Evolutionary conservation across 441 rosid species (phyloP).

Genomic region (Arabidopsis hybrid): DNA sequence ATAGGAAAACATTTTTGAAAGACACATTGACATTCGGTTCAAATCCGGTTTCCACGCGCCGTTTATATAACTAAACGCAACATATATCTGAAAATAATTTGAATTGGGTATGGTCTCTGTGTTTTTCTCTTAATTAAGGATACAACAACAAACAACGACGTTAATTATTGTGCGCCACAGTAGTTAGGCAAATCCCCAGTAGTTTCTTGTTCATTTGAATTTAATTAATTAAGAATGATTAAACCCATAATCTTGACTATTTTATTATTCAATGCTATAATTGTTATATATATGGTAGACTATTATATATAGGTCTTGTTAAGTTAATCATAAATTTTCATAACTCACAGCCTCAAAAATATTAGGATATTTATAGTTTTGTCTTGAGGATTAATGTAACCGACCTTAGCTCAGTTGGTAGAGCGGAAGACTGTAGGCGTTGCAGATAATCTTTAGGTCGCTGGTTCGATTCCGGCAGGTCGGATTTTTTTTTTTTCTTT

Average conservation of each 20-base stretch:
- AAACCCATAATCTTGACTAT: conserved; percentile 28
- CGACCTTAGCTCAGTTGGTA: conserved; percentile 98
- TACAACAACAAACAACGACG: conserved; percentile 7
- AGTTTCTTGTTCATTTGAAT: conserved; percentile 13
- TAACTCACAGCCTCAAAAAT: too few species aligned
- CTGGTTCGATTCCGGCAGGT: conserved; percentile 55
- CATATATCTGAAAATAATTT: background rate
- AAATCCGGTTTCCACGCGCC: background rate
- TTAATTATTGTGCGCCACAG: conserved; percentile 5
- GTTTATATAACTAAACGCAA: background rate
- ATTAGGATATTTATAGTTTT: too few species aligned
- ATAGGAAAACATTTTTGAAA: too few species aligned
- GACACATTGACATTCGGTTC: background rate
- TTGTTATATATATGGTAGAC: background rate
- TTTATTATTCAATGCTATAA: background rate
- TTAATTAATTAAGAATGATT: conserved; percentile 24
- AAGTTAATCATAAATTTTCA: conserved; percentile 4
- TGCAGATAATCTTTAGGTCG: conserved; percentile 48
- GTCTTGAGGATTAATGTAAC: conserved; percentile 19
- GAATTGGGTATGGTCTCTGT: background rate
- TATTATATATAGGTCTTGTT: conserved; percentile 10
- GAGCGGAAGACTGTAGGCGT: conserved; percentile 93
- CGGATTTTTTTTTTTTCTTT: conserved; percentile 22
- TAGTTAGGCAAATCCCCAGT: conserved; percentile 36
- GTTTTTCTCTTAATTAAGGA: background rate